These are phyloP conservation scores for Leccinum pellstonianum DNA, from an alignment of 768 basidiomycete species.

Conservation along the genomic window DNA sequence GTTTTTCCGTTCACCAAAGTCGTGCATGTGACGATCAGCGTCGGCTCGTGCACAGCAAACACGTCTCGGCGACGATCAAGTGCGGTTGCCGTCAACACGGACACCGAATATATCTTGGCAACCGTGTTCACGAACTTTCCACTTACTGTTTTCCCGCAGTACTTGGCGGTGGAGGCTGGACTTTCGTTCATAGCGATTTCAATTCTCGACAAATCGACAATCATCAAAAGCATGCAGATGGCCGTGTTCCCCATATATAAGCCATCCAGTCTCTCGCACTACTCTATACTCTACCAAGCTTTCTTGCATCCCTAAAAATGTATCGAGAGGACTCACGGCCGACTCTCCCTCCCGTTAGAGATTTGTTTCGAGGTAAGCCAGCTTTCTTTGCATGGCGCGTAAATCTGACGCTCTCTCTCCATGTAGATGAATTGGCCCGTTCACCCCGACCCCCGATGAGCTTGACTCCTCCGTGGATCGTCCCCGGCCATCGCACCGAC, in stretches of 20 bases:
- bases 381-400: not conserved
- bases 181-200: constrained; percentile 27
- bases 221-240: constrained; percentile 30
- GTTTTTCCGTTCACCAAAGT: constrained; percentile 10
- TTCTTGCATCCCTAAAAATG: constrained; percentile 23
- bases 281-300: constrained; percentile 9
- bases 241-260: constrained; percentile 28
- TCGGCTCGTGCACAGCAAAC: constrained; percentile 34
- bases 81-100: constrained; percentile 28
- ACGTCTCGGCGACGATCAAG: constrained; percentile 34
- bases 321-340: constrained; percentile 41
- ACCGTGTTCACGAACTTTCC: constrained; percentile 27
- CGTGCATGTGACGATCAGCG: constrained; percentile 26
- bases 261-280: constrained; percentile 1
- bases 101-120: constrained; percentile 25
- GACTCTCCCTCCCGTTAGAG: constrained; percentile 69
- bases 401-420: constrained; percentile 3
- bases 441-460: constrained; percentile 39
- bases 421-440: constrained; percentile 48
- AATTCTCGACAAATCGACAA: constrained; percentile 14
- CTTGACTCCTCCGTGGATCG: constrained; percentile 43
- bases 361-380: constrained; percentile 58
- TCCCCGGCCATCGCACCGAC: constrained; percentile 40
- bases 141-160: constrained; percentile 22
- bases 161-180: constrained; percentile 22